Base-by-base conservation (phyloP, 345 rosid genomes). In the Corchorus olitorius region DNA sequence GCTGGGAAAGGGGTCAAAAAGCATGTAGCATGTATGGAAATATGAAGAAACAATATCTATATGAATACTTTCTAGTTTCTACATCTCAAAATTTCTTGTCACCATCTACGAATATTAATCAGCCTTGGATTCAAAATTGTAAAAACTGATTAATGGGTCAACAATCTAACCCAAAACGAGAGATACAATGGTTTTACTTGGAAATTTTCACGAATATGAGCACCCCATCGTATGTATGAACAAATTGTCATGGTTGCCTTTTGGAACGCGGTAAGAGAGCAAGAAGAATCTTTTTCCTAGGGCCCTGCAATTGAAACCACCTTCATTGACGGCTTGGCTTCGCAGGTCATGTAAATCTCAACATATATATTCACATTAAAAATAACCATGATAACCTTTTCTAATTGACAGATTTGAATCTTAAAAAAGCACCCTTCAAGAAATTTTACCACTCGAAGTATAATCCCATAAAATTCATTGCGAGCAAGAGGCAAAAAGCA, bases 271-370 rank as follows among this genome's bases (percentile, higher is more conserved):
- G 84, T 41, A 85, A 60, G 62, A 93, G 75, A 17, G 98, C 94
- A 62, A 87, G 92, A 68, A 93, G 92, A 78, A 96, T 96, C 84
- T 93, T 96, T 86, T 96, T 96, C 80, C 99, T 88, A 48, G 99
- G 97, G 27, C 98, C 98, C 98, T 96, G 91, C 80, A 77, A 82
- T 65, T 75, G 76, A 73, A 60, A 81, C 43, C 65, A 61, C 20
- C 39, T 53, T 52, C 65, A n/a, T 76, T 49, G 41, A 53, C 56
- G 68, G 33, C 46, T 15, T 4, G 3, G 45, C 46, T 15, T 4
- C 3, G 27, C 46, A n/a, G n/a, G n/a, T n/a, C n/a, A n/a, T n/a
- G n/a, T n/a, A n/a, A n/a, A n/a, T n/a, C n/a, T n/a, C n/a, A n/a
- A n/a, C n/a, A n/a, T n/a, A n/a, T n/a, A n/a, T 49, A 13, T 49